These are phyloP conservation scores for Saccharomycopsis schoenii DNA, from an alignment of 805 yeast species.

Conservation along the genomic window DNA sequence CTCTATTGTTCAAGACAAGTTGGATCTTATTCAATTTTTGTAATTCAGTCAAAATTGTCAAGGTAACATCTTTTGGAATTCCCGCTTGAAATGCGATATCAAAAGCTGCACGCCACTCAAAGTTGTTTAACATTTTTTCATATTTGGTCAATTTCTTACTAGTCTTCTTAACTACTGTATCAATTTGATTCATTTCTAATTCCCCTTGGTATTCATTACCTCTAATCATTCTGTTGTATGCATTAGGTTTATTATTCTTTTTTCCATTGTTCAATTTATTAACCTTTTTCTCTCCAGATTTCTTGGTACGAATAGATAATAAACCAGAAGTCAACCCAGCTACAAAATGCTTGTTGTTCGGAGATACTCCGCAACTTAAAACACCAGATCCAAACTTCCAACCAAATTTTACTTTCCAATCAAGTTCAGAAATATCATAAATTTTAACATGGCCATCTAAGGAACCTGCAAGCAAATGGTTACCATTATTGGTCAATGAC, in stretches of 20 bases:
- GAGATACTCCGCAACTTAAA: slow-evolving; percentile 80
- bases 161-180: slow-evolving; percentile 36
- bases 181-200: slow-evolving; percentile 65
- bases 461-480: slow-evolving; percentile 79
- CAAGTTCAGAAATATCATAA: slow-evolving; percentile 61
- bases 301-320: slow-evolving; percentile 79
- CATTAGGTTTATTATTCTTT: slow-evolving; percentile 39
- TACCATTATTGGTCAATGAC: slow-evolving; percentile 60
- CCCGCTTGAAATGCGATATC: slow-evolving; percentile 80
- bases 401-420: slow-evolving; percentile 88
- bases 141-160: slow-evolving; percentile 64
- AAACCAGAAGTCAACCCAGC: slow-evolving; percentile 89
- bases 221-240: slow-evolving; percentile 73
- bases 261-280: slow-evolving; percentile 29
- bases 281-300: slow-evolving; percentile 42
- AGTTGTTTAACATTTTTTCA: slow-evolving; percentile 76
- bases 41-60: slow-evolving; percentile 78
- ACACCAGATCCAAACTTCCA: slow-evolving; percentile 97
- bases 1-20: slow-evolving; percentile 71
- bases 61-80: slow-evolving; percentile 65
- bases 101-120: slow-evolving; percentile 88
- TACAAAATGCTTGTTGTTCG: slow-evolving; percentile 76
- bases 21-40: slow-evolving; percentile 82
- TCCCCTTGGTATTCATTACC: slow-evolving; percentile 91
- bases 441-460: slow-evolving; percentile 96